Evolutionary conservation across 164 flowering plant genomes (phyloP).

Genomic region (Berberis thunbergii): DNA sequence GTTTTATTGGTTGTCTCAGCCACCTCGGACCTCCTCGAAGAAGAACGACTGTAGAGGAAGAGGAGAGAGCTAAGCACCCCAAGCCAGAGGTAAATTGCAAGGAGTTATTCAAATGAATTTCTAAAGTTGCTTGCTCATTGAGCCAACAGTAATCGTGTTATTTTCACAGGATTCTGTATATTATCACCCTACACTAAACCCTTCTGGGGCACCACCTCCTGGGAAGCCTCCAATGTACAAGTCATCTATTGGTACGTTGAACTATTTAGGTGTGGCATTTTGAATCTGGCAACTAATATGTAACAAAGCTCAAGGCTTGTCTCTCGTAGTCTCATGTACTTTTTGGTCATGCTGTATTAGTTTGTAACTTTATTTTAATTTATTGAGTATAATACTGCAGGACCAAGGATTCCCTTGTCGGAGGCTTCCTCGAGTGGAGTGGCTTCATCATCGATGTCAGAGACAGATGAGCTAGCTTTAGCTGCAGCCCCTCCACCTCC

Average conservation of each 20-base stretch:
- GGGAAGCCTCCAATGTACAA: slow-evolving; percentile 98
- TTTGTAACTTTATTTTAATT: neutral
- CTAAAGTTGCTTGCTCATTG: neutral
- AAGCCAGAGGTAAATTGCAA: slow-evolving; percentile 63
- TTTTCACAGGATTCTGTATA: slow-evolving; percentile 89
- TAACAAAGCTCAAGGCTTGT: too few relatives aligned
- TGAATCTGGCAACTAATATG: neutral
- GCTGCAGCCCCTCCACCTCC: slow-evolving; percentile 67
- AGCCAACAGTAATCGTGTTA: slow-evolving; percentile 6
- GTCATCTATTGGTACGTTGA: slow-evolving; percentile 73
- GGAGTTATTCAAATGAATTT: neutral
- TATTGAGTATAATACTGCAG: slow-evolving; percentile 26
- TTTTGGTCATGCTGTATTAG: neutral
- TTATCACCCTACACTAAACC: slow-evolving; percentile 90
- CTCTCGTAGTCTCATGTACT: too few relatives aligned
- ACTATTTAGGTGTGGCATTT: neutral
- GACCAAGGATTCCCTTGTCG: slow-evolving; percentile 73
- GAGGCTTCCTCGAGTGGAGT: slow-evolving; percentile 52
- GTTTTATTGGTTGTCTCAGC: slow-evolving; percentile 26
- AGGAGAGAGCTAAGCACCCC: slow-evolving; percentile 81
- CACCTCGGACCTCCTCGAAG: slow-evolving; percentile 89
- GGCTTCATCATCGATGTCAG: slow-evolving; percentile 64
- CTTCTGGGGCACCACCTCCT: slow-evolving; percentile 99
- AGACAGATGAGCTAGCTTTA: slow-evolving; percentile 47
- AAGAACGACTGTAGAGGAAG: slow-evolving; percentile 75